A percentile compares a stretch with the other conserved stretches of the same genome.
These are phyloP conservation scores for Albatrellus sp. DNA, from an alignment of 1,284 basidiomycete genomes.

Conservation along the genomic window DNA sequence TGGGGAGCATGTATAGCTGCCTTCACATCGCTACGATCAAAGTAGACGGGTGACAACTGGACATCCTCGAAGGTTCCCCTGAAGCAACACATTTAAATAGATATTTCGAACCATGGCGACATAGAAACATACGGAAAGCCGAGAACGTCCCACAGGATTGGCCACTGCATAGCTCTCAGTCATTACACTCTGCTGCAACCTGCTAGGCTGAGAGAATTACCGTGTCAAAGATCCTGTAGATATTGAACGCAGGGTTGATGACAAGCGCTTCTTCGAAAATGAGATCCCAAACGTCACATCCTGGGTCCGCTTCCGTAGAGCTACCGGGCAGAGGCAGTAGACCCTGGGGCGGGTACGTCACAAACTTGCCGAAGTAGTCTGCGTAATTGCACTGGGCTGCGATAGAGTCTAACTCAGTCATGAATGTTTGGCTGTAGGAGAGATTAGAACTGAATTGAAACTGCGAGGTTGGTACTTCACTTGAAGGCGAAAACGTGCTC, in stretches of 20 bases:
- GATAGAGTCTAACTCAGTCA: slow-evolving; percentile 3
- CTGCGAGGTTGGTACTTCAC: neutral
- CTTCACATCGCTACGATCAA: slow-evolving; percentile 61
- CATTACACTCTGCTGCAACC: neutral
- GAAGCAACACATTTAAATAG: neutral
- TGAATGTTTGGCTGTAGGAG: slow-evolving; percentile 4
- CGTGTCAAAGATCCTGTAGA: slow-evolving; percentile 66
- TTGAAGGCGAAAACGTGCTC: slow-evolving; percentile 24
- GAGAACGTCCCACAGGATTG: slow-evolving; percentile 65
- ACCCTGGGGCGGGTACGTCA: slow-evolving; percentile 5
- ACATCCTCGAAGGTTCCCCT: slow-evolving; percentile 50
- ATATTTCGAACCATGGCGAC: slow-evolving; percentile 1
- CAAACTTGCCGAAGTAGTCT: slow-evolving; percentile 5
- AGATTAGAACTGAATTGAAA: neutral
- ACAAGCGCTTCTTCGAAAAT: slow-evolving; percentile 47
- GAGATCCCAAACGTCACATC: slow-evolving; percentile 56
- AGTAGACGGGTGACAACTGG: slow-evolving; percentile 38
- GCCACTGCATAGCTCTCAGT: slow-evolving; percentile 23
- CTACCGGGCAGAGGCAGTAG: slow-evolving; percentile 24
- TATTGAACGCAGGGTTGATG: slow-evolving; percentile 65
- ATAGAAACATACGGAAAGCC: slow-evolving; percentile 47
- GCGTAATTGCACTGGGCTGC: slow-evolving; percentile 6
- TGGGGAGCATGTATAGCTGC: slow-evolving; percentile 59
- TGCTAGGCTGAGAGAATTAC: slow-evolving; percentile 16
- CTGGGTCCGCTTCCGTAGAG: slow-evolving; percentile 27